Conservation (phyloP, 352 stramenopile genomes). For the Pythium myriotylum region DNA sequence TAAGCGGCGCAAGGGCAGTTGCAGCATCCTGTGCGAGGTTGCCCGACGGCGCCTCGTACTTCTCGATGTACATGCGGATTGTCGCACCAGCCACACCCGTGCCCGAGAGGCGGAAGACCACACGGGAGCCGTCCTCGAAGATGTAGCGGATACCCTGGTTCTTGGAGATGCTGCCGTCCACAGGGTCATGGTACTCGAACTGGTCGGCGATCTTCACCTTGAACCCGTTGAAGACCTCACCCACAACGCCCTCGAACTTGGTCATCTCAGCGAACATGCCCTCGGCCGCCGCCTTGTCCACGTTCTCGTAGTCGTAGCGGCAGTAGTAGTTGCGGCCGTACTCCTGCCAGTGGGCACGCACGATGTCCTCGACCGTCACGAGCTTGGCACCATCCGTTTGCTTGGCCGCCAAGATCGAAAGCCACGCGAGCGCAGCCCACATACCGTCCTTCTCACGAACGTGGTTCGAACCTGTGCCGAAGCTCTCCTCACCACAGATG, state of each 20-base stretch:
- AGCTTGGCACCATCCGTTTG: constrained; percentile 88
- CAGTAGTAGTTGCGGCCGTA: constrained; percentile 99
- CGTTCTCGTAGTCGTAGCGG: constrained; percentile 99
- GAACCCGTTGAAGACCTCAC: constrained; percentile 77
- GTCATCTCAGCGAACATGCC: constrained; percentile 76
- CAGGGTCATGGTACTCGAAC: constrained; percentile 98
- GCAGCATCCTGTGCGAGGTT: constrained; percentile 83
- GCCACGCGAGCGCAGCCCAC: constrained; percentile 98
- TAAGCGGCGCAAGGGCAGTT: constrained; percentile 86
- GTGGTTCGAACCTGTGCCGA: constrained; percentile 99
- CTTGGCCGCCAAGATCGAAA: constrained; percentile 97
- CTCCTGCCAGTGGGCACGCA: constrained; percentile 95
- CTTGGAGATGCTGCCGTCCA: constrained; percentile 95
- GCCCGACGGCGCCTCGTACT: constrained; percentile 93
- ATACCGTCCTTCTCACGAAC: constrained; percentile 99
- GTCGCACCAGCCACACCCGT: constrained; percentile 97
- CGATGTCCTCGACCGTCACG: constrained; percentile 96
- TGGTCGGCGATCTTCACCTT: constrained; percentile 92
- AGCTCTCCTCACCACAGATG: constrained; percentile 98
- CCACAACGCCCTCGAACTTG: constrained; percentile 67
- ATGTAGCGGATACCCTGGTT: constrained; percentile 97
- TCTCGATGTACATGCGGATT: constrained; percentile 99
- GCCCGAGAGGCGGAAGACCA: constrained; percentile 98
- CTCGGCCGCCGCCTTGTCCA: constrained; percentile 89
- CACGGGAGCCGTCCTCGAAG: constrained; percentile 94